Conservation (phyloP, 225 moss, liverwort and hornwort species). For the Pseudisothecium myosuroides region DNA sequence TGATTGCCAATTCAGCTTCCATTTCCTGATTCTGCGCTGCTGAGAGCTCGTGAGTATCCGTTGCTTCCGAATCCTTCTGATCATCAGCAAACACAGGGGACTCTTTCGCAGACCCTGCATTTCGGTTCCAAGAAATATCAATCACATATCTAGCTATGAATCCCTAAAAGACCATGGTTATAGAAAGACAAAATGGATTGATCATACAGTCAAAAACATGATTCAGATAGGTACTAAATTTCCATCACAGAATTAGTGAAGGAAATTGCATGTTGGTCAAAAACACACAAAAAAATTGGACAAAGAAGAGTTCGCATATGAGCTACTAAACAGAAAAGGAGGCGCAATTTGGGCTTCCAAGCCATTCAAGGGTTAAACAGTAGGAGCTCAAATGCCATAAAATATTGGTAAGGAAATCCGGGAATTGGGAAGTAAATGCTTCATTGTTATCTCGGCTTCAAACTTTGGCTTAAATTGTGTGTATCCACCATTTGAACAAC, state of each 20-base stretch:
- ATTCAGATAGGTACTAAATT: neutral
- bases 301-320: neutral
- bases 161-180: neutral
- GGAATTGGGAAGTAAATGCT: neutral
- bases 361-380: neutral
- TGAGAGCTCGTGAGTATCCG: conserved; percentile 2
- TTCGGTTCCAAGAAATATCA: neutral
- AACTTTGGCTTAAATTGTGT: neutral
- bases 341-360: neutral
- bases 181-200: neutral
- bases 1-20: conserved; percentile 45
- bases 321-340: neutral
- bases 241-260: neutral
- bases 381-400: neutral
- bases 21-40: conserved; percentile 35
- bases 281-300: neutral
- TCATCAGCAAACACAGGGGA: neutral
- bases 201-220: neutral
- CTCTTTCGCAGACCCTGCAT: conserved; percentile 7
- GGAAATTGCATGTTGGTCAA: neutral
- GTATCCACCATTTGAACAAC: neutral
- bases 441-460: neutral
- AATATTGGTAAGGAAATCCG: neutral
- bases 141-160: neutral
- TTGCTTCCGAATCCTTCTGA: conserved; percentile 10